These are phyloP conservation scores for Diaporthe ampelina DNA, from an alignment of 2,329 filamentous ascomycete species.

Conservation along the genomic window DNA sequence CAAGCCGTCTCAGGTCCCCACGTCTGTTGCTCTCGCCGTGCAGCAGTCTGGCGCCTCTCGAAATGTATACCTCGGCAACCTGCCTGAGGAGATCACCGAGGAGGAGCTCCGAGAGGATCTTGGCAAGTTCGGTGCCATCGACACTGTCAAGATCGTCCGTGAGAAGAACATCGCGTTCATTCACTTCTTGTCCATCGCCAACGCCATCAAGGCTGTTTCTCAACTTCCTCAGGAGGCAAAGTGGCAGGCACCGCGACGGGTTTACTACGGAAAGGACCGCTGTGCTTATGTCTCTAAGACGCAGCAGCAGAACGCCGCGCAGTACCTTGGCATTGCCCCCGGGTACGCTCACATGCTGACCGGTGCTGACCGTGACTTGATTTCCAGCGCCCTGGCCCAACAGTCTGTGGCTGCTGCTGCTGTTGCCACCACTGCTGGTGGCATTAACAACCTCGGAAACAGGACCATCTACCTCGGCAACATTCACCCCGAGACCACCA, in stretches of 20 bases:
- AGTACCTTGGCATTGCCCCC: conserved; percentile 96
- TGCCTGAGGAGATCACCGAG: conserved; percentile 90
- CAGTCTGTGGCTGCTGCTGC: conserved; percentile 97
- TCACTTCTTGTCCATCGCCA: conserved; percentile 96
- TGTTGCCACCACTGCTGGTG: conserved; percentile 95
- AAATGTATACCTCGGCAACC: conserved; percentile 96
- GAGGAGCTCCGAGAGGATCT: conserved; percentile 95
- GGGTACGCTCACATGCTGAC: conserved; percentile 97
- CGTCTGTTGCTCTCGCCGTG: conserved; percentile 95
- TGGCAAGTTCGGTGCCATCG: conserved; percentile 95
- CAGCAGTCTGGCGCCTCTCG: conserved; percentile 97
- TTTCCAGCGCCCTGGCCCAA: conserved; percentile 95
- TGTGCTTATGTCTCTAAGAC: conserved; percentile 99
- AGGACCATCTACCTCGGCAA: conserved; percentile 98
- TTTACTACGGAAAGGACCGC: conserved; percentile 98
- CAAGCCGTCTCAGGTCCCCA: conserved; percentile 97
- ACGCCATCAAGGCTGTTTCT: conserved; percentile 97
- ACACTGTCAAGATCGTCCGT: conserved; percentile 96
- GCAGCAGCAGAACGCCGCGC: conserved; percentile 98
- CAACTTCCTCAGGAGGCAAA: conserved; percentile 96
- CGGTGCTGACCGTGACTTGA: conserved; percentile 94
- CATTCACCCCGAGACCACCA: conserved; percentile 98
- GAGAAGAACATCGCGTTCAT: conserved; percentile 99
- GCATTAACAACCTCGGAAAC: conserved; percentile 97
- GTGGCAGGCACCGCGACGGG: conserved; percentile 94